Conservation (phyloP, 139 green algal genomes). For the Marvania coccoides region DNA sequence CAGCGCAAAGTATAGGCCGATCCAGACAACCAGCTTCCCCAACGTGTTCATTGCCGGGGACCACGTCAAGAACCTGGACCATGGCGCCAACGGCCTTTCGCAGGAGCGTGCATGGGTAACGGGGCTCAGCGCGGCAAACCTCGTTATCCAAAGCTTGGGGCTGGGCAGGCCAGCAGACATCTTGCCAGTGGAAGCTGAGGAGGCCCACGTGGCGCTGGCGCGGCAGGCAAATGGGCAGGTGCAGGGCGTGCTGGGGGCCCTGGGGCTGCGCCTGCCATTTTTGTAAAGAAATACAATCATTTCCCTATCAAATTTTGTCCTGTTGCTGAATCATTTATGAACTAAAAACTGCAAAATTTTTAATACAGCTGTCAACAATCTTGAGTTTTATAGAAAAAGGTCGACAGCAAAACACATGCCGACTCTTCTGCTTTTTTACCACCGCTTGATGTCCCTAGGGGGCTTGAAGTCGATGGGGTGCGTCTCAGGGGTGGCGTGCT, state of each 20-base stretch:
- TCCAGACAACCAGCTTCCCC: constrained; percentile 56
- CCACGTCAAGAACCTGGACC: constrained; percentile 73
- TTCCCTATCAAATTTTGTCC: too few species aligned
- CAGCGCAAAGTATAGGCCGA: constrained; percentile 44
- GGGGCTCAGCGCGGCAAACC: constrained; percentile 70
- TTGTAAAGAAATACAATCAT: constrained; percentile 7
- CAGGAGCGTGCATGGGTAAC: constrained; percentile 80
- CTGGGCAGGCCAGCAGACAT: constrained; percentile 31
- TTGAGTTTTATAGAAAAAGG: too few species aligned
- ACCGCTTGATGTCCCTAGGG: constrained; percentile 56
- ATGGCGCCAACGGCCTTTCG: constrained; percentile 72
- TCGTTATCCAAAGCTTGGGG: constrained; percentile 44
- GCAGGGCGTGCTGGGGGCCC: constrained; percentile 8
- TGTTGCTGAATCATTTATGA: too few species aligned
- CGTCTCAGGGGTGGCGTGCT: constrained; percentile 72
- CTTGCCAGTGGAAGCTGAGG: constrained; percentile 53
- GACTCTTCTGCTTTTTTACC: too few species aligned
- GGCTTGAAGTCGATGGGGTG: constrained; percentile 81
- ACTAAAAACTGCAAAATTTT: too few species aligned
- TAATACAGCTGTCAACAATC: too few species aligned
- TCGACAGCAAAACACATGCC: too few species aligned
- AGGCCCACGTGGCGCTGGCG: constrained; percentile 66
- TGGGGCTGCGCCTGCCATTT: constrained; percentile 25
- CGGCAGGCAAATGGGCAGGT: constrained; percentile 29
- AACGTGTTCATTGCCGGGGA: constrained; percentile 78